These are phyloP conservation scores for Teratosphaeria epicoccoides DNA, from an alignment of 2,329 filamentous ascomycete species.

Conservation along the genomic window DNA sequence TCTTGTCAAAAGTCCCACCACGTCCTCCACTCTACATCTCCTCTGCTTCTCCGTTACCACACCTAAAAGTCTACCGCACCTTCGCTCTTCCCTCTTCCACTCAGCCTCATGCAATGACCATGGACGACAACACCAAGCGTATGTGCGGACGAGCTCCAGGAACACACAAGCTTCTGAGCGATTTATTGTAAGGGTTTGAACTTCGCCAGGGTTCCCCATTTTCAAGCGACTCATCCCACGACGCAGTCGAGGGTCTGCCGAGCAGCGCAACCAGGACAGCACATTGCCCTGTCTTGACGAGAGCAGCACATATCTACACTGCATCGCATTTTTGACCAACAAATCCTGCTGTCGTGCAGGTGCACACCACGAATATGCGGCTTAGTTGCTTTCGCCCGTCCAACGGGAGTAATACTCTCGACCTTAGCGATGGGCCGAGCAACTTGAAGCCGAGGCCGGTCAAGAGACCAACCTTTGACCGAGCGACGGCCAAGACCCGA, in stretches of 20 bases:
- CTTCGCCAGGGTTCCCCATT: not conserved
- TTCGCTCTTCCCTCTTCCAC: constrained; percentile 1
- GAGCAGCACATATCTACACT: not conserved
- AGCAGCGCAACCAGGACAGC: not conserved
- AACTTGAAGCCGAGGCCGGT: not conserved
- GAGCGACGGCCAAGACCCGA: not conserved
- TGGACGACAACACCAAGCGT: constrained; percentile 16
- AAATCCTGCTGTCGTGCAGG: not conserved
- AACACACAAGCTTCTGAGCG: constrained; percentile 15
- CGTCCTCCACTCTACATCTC: not conserved
- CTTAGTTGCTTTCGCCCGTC: constrained; percentile 21
- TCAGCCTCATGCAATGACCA: constrained; percentile 2
- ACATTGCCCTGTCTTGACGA: not conserved
- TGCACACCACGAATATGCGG: constrained; percentile 14
- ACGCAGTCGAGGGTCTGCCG: not conserved
- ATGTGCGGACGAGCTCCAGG: constrained; percentile 17
- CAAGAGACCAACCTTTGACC: not conserved
- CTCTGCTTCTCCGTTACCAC: not conserved
- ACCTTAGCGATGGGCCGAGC: constrained; percentile 4
- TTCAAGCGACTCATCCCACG: not conserved
- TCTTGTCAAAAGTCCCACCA: not conserved
- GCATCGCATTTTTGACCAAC: not conserved
- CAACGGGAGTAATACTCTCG: constrained; percentile 7
- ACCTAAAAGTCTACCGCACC: too few relatives aligned
- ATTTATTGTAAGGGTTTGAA: constrained; percentile 1